Evolutionary conservation across 2,329 filamentous ascomycete species (phyloP), one percentile per base, ranked within the genome.

Genomic region (Hypomyces perniciosus): DNA sequence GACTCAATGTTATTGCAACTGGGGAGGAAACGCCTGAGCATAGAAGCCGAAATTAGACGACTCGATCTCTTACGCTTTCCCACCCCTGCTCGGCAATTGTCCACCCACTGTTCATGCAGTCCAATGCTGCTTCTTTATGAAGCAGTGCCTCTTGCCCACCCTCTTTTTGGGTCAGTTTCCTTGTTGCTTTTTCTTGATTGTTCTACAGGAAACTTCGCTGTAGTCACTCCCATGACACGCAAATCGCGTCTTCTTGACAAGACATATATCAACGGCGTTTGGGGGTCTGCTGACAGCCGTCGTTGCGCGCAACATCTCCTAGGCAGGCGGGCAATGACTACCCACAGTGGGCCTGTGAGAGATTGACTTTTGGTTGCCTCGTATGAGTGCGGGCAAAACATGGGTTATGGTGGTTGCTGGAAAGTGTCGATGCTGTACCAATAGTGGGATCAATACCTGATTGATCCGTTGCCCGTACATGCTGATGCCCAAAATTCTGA

Each of bases 31-130:
- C 8, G 7, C 12, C 10, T 8, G n/a, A 31, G 44, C 42, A 38
- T 20, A 9, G 44, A 39, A 47, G 39, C 49, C 49, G 33, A 51
- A 51, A 43, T 47, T 42, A 51, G 46, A 51, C 42, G 49, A 43
- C 38, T 8, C 49, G 38, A 43, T 42, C 39, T 38, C 39, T 46
- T 47, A 38, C 49, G 33, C 49, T 44, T 51, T 38, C 49, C 49
- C 10, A 20, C 33, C 29, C 10, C 12, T 40, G n/a, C 44, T 46
- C 10, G 27, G 39, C 39, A 13, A 42, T 42, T 42, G 13, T 28
- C 13, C 39, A 34, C 27, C 38, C 13, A 34, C 29, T 44, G 6
- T 30, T 13, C n/a, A 12, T 30, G 9, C 27, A 29, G 30, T 34
- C n/a, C 10, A 44, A 33, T 31, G 29, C 27, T 9, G 30, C 29